Evolutionary conservation across 2,329 filamentous ascomycete genomes (phyloP).

Genomic region (Fusarium staphyleae): DNA sequence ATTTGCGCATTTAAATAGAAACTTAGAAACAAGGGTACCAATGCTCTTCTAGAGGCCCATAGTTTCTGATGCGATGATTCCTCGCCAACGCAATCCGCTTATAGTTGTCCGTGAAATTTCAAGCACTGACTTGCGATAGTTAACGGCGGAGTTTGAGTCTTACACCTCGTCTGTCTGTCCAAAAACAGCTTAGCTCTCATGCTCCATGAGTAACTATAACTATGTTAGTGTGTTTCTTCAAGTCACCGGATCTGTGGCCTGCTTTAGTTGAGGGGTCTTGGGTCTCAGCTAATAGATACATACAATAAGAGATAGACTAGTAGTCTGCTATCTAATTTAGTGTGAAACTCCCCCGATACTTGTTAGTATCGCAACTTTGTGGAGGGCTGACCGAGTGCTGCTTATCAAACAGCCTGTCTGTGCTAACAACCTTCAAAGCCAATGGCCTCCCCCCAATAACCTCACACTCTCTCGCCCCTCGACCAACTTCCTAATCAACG

Average conservation of each 20-base stretch:
- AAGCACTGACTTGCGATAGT: no score
- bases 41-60: no score
- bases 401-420: neutral
- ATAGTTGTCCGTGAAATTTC: no score
- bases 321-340: no score
- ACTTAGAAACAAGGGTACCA: no score
- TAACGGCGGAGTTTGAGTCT: neutral
- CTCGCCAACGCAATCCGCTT: no score
- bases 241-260: conserved; percentile 5
- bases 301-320: neutral
- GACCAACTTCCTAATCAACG: neutral
- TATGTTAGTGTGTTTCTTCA: neutral
- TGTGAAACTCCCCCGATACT: no score
- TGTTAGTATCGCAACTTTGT: neutral
- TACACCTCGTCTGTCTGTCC: conserved; percentile 34
- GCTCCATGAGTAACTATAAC: no score
- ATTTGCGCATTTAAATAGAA: no score
- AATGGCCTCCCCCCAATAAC: neutral
- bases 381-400: neutral
- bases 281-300: neutral
- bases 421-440: neutral
- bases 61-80: no score
- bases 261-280: neutral
- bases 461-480: neutral
- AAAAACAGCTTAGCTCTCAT: conserved; percentile 25